Evolutionary conservation across 2,329 filamentous ascomycete species (phyloP).

Genomic region (Madurella fahalii): DNA sequence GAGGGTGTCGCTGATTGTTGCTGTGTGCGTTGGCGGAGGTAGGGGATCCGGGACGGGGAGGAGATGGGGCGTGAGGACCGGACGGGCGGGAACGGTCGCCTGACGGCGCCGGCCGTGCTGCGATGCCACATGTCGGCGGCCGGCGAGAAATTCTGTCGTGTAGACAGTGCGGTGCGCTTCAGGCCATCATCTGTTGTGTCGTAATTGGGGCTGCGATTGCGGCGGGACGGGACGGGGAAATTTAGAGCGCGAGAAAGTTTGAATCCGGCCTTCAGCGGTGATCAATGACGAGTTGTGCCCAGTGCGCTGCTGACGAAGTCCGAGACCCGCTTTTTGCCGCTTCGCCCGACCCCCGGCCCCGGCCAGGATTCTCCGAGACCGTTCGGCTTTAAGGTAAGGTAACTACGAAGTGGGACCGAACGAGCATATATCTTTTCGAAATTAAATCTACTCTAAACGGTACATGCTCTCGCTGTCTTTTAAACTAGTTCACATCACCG

Average conservation of each 20-base stretch:
- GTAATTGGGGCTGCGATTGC: background rate
- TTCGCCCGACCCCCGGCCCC: background rate
- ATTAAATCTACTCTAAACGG: too few species aligned
- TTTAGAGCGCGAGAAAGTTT: too few species aligned
- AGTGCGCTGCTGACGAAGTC: slow-evolving; percentile 2
- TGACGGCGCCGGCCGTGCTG: slow-evolving; percentile 3
- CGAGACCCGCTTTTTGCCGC: slow-evolving; percentile 6
- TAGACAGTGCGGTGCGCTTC: background rate
- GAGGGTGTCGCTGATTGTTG: background rate
- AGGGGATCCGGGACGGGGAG: background rate
- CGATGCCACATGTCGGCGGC: slow-evolving; percentile 12
- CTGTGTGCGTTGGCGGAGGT: background rate
- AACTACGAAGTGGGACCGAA: background rate
- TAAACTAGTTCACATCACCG: too few species aligned
- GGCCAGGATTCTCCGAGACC: too few species aligned
- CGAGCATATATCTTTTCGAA: too few species aligned
- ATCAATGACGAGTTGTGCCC: background rate
- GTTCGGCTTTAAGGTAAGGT: background rate
- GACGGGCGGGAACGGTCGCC: background rate
- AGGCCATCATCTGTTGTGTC: slow-evolving; percentile 3
- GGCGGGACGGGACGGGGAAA: background rate
- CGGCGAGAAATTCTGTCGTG: background rate
- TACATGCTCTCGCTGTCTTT: too few species aligned
- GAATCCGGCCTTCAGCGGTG: too few species aligned
- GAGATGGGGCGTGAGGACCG: background rate